Evolutionary conservation across 1,139 yeast genomes (phyloP).

Genomic region (Sugiyamaella xylanicola): DNA sequence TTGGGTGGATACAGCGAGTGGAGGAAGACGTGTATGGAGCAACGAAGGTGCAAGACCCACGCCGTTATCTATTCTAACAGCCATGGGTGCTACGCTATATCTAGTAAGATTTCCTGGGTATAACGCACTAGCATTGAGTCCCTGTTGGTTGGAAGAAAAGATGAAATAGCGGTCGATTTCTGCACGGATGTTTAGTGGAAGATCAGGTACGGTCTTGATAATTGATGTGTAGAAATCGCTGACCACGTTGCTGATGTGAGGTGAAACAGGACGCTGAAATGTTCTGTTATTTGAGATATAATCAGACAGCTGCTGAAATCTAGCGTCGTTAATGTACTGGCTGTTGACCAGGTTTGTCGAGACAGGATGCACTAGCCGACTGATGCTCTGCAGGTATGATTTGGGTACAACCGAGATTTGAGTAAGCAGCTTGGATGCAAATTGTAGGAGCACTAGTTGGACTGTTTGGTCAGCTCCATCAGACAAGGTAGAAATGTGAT

Average conservation of each 20-base stretch:
- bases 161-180: constrained; percentile 61
- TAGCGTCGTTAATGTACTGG: not conserved
- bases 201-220: constrained; percentile 50
- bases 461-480: constrained; percentile 7
- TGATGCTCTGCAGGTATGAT: constrained; percentile 22
- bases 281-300: constrained; percentile 66
- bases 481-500: constrained; percentile 29
- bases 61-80: constrained; percentile 46
- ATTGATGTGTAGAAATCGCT: constrained; percentile 54
- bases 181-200: constrained; percentile 66
- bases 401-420: constrained; percentile 27
- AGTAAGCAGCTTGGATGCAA: constrained; percentile 26
- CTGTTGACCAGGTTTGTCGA: constrained; percentile 35
- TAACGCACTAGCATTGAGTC: constrained; percentile 50
- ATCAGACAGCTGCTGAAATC: constrained; percentile 44
- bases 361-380: constrained; percentile 27
- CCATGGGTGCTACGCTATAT: constrained; percentile 71
- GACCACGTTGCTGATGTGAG: constrained; percentile 45
- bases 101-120: constrained; percentile 64
- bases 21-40: constrained; percentile 79
- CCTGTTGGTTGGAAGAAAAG: constrained; percentile 47
- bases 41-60: constrained; percentile 54
- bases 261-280: constrained; percentile 51
- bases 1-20: constrained; percentile 38
- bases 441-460: constrained; percentile 23